phyloP scores from a whole-genome alignment of 768 basidiomycete species.

The Rhodotorula paludigena region DNA sequence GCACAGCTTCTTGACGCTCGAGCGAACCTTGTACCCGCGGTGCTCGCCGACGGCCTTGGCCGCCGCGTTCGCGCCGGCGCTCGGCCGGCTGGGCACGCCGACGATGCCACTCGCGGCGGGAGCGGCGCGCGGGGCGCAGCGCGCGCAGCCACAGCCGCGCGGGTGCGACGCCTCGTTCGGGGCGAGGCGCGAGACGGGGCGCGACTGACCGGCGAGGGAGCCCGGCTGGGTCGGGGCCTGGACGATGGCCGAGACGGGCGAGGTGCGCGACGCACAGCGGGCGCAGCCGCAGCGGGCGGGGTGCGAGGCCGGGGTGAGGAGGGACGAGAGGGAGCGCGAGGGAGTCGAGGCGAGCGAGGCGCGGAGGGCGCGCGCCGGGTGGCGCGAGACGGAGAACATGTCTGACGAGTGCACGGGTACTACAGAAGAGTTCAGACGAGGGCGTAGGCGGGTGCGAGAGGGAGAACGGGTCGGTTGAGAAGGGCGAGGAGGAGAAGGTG shows the following conservation, averaged over 20 bases:
- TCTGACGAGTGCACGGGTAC: neutral
- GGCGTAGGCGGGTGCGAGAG: no score
- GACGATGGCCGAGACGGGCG: slow-evolving; percentile 14
- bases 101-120: slow-evolving; percentile 1
- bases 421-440: neutral
- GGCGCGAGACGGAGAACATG: slow-evolving; percentile 11
- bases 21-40: slow-evolving; percentile 88
- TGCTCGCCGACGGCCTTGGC: neutral
- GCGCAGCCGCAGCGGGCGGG: slow-evolving; percentile 28
- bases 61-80: neutral
- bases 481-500: no score
- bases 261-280: slow-evolving; percentile 26
- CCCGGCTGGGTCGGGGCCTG: slow-evolving; percentile 10
- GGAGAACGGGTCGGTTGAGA: no score
- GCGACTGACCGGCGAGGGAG: neutral
- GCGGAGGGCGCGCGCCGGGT: neutral
- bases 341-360: neutral
- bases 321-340: slow-evolving; percentile 2
- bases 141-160: slow-evolving; percentile 27
- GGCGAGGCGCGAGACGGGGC: slow-evolving; percentile 8
- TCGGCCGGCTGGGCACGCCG: neutral
- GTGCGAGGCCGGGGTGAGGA: slow-evolving; percentile 23
- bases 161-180: slow-evolving; percentile 17
- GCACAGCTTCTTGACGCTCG: slow-evolving; percentile 89
- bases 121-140: slow-evolving; percentile 6